Evolutionary conservation across 164 flowering plant species (phyloP), one percentile per base, ranked within the genome.

Genomic region (Annona squamosa): DNA sequence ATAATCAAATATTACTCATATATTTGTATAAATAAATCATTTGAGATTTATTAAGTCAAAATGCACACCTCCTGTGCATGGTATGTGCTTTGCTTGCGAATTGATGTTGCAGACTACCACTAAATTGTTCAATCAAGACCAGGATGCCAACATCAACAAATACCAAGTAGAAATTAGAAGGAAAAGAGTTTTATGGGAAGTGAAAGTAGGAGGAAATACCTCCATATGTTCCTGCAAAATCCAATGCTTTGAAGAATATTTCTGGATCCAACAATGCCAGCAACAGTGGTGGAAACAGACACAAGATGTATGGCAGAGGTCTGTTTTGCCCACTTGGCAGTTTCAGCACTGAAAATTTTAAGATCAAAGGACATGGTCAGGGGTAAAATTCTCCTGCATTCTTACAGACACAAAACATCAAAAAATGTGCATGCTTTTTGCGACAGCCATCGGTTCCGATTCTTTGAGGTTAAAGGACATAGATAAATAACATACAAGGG

Each of bases 141-240:
- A 9, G 59, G 59, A 52, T 10, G 59, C 67, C 67, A 64, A 64
- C 26, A 19, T 64, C 10, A 10, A 6, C 37, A 64, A 10, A 64
- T 6, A 43, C 42, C 10, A 13, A 37, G 42, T 64, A 43, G 13
- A 64, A 64, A 41, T 64, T 43, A 66, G 3, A 66, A 41, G 13
- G 43, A 46, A 66, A 66, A 59, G n/a, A 62, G 9, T 12, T 48
- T 52, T 9, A 52, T 3, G 37, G n/a, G 43, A 42, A 26, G 3
- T 18, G 6, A 4, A 10, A 56, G 41, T 41, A 65, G 10, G 13
- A 18, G 42, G 73, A 12, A 64, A 13, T 87, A 94, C 97, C 97
- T 90, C 99, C 99, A 83, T 92, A 94, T 10, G 99, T 90, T 76
- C 97, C 99, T n/a, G 99, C 99, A 85, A 94, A 92, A 79, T 94